phyloP scores from a whole-genome alignment of 169 alveolate genomes.

The Blepharisma undulans region DNA sequence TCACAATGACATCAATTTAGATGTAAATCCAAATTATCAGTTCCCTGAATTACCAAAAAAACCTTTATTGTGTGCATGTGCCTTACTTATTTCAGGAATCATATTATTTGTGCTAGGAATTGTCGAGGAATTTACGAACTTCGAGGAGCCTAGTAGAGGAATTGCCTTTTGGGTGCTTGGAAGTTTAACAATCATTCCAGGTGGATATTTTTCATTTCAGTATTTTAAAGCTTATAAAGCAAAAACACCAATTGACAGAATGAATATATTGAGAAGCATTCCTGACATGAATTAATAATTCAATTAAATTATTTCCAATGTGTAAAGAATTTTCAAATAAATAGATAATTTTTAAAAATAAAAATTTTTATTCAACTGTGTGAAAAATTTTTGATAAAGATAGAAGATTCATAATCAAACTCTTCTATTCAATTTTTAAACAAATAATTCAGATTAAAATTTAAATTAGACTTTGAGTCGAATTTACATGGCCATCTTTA shows the following conservation, averaged over 20 bases:
- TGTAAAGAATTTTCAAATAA: no score
- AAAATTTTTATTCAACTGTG: no score
- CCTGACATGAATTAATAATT: slow-evolving; percentile 20
- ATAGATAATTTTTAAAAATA: no score
- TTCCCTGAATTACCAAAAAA: slow-evolving; percentile 21
- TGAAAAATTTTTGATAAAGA: no score
- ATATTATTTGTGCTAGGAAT: background rate
- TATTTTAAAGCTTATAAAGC: slow-evolving; percentile 32
- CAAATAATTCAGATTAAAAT: no score
- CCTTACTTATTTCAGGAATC: background rate
- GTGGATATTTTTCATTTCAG: background rate
- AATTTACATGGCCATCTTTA: background rate
- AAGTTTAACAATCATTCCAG: slow-evolving; percentile 7
- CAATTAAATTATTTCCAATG: background rate
- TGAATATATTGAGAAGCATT: slow-evolving; percentile 9
- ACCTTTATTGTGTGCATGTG: background rate
- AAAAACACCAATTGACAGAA: slow-evolving; percentile 27
- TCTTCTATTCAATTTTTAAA: no score
- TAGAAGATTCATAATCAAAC: no score
- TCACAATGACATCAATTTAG: background rate
- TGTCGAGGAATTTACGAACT: background rate
- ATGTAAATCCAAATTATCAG: background rate
- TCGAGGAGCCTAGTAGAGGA: slow-evolving; percentile 28
- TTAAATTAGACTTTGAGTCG: background rate
- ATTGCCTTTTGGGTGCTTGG: slow-evolving; percentile 35